Base-by-base conservation (phyloP, 345 rosid genomes). In the Excoecaria agallocha region DNA sequence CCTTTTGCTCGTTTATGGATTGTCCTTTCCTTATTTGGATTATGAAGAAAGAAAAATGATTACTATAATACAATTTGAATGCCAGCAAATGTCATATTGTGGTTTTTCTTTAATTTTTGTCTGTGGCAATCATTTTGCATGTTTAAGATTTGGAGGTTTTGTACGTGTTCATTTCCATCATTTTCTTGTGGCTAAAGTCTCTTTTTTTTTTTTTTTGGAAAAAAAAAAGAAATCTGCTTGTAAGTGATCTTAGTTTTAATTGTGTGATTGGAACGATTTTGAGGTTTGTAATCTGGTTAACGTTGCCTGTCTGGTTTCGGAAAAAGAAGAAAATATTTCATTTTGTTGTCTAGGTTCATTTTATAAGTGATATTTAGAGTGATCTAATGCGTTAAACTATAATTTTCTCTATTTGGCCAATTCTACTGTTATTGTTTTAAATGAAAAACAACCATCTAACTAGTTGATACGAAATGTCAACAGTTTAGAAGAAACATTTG, bases 401-500 rank as follows among this genome's bases (percentile, higher is more conserved):
- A 38, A 15, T 63, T 15, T 13, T 48, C 12, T 24, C 11, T 5
- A 17, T 60, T 19, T 35, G 57, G 17, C 37, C 55, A 38, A 54
- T 55, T 46, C 45, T 51, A 20, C 73, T 3, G 5, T 11, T 17
- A 19, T 55, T 8, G 6, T 58, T n/a, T 19, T 55, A 19, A 55
- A 19, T 0, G 20, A 1, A 12, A 41, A 56, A 43, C 22, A 20
- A 35, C 20, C 17, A 35, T 50, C 22, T 50, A 45, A 51, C 51
- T 45, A 15, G 38, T 43, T 58, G 45, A 25, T 71, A 17, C 43
- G 13, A 8, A 41, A 22, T 50, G 35, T 58, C 22, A 66, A 60
- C 85, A 96, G 99, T 80, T 73, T 93, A 57, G 91, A 90, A 73
- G 96, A 90, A 82, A 80, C 93, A 0, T 96, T 85, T 66, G 96